Percentiles rank a stretch among this genome's conserved stretches.
These are phyloP conservation scores for Petunia hybrid DNA, from an alignment of 305 asterid genomes.

Conservation along the genomic window DNA sequence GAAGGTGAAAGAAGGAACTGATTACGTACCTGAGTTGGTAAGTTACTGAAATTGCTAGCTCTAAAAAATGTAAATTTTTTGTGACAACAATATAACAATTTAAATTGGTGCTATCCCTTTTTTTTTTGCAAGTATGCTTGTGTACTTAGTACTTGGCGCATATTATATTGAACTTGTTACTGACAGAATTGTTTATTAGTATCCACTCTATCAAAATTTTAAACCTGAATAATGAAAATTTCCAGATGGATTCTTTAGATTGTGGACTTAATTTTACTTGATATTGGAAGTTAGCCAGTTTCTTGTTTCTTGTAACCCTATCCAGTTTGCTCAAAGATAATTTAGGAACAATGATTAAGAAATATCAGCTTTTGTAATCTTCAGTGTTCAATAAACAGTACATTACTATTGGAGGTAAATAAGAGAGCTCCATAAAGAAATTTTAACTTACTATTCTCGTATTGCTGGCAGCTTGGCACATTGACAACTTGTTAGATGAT, in stretches of 20 bases:
- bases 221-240: background rate
- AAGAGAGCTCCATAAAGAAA: background rate
- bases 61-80: constrained; percentile 2
- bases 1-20: constrained; percentile 60
- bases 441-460: background rate
- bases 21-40: constrained; percentile 66
- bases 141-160: background rate
- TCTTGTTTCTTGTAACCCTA: constrained; percentile 20
- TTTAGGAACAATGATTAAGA: constrained; percentile 16
- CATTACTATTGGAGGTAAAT: background rate
- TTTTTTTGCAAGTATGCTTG: background rate
- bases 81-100: background rate
- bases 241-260: background rate
- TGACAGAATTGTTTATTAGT: constrained; percentile 15
- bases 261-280: background rate
- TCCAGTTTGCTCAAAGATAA: constrained; percentile 5
- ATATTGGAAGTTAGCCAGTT: background rate
- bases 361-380: background rate
- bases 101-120: background rate
- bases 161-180: constrained; percentile 18
- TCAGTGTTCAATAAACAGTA: background rate
- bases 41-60: constrained; percentile 32
- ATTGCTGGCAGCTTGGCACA: background rate
- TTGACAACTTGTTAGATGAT: background rate
- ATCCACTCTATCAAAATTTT: background rate